These are phyloP conservation scores for Fraxinus sp. DNA, from an alignment of 305 asterid genomes.

Conservation along the genomic window DNA sequence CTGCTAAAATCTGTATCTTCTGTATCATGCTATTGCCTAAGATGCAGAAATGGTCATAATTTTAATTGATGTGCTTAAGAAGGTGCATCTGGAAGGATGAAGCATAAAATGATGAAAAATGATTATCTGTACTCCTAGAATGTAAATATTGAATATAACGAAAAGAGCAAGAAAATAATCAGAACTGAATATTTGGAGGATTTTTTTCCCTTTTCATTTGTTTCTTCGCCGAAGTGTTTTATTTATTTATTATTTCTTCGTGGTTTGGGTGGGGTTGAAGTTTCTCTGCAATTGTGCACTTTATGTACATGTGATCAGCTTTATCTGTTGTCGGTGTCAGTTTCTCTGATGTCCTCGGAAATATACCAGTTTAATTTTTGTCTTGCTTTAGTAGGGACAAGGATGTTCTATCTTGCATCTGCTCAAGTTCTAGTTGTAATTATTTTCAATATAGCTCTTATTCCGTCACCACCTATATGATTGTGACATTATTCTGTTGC, in stretches of 20 bases:
- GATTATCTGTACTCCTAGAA: constrained; percentile 5
- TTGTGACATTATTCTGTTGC: no score
- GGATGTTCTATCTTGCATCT: no score
- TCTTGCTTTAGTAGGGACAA: no score
- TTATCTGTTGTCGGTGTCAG: not conserved
- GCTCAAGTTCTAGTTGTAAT: no score
- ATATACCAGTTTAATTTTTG: no score
- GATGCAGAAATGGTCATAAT: not conserved
- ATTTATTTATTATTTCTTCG: not conserved
- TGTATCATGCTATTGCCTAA: no score
- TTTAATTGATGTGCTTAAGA: not conserved
- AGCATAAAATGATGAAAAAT: constrained; percentile 2
- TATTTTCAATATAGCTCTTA: no score
- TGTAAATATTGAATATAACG: not conserved
- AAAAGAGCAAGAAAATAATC: not conserved
- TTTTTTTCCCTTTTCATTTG: not conserved
- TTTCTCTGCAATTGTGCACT: constrained; percentile 6
- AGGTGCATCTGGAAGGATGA: not conserved
- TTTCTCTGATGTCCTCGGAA: no score
- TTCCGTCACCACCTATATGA: no score
- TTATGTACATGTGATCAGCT: not conserved
- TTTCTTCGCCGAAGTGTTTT: constrained; percentile 6
- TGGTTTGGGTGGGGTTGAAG: constrained; percentile 7
- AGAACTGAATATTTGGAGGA: not conserved
- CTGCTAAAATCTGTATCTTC: not conserved